Conservation (phyloP, 108 stramenopile species). For the Nitzschia palea region DNA sequence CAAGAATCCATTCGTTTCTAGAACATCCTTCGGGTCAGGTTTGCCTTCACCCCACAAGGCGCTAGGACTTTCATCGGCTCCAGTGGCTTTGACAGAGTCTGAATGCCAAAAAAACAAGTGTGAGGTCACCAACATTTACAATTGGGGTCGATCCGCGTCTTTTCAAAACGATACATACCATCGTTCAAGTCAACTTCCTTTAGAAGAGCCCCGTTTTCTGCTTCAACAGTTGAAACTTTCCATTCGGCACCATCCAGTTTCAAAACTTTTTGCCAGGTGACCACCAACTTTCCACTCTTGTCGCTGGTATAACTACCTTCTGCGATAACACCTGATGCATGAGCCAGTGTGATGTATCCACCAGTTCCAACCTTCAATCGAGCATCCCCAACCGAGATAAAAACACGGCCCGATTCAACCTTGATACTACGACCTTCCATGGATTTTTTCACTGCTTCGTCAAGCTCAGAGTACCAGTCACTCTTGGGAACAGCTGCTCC, state of each 20-base stretch:
- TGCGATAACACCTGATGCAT: conserved; percentile 55
- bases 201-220: conserved; percentile 18
- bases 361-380: conserved; percentile 68
- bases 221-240: conserved; percentile 27
- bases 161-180: conserved; percentile 42
- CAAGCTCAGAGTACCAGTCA: conserved; percentile 50
- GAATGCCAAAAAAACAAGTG: conserved; percentile 4
- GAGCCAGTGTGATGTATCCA: conserved; percentile 64
- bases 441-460: conserved; percentile 41
- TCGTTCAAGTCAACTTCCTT: conserved; percentile 49
- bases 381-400: conserved; percentile 59
- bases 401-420: conserved; percentile 48
- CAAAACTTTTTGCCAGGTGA: conserved; percentile 60
- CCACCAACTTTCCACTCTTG: conserved; percentile 40
- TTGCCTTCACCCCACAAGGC: conserved; percentile 72
- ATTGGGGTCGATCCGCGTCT: neutral
- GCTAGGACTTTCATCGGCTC: conserved; percentile 55
- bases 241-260: conserved; percentile 52
- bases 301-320: conserved; percentile 71
- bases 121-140: too few relatives aligned
- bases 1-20: conserved; percentile 71
- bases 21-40: conserved; percentile 59
- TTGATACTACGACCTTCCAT: conserved; percentile 49
- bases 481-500: neutral
- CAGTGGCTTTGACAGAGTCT: conserved; percentile 50